Conservation (phyloP, 805 yeast genomes). For the Nakazawaea siamensis region DNA sequence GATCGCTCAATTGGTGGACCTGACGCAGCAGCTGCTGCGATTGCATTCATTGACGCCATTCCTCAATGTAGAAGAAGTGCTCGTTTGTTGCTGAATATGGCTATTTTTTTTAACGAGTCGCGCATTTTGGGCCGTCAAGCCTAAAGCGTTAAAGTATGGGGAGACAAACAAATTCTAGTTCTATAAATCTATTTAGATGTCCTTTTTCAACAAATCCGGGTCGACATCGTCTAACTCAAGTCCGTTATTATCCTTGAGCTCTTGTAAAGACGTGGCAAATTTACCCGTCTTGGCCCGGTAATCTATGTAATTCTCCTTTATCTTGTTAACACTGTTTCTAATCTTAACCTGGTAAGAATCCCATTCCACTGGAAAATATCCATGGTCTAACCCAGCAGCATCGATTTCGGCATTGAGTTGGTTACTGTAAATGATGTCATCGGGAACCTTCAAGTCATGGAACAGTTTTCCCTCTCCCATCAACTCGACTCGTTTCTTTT, state of each 20-base stretch:
- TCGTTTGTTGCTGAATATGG: too few species aligned
- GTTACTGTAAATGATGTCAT: conserved; percentile 53
- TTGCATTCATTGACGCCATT: conserved; percentile 15
- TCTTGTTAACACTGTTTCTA: conserved; percentile 32
- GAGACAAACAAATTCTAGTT: too few species aligned
- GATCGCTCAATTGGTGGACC: conserved; percentile 24
- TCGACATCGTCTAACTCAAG: conserved; percentile 23
- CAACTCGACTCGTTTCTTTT: conserved; percentile 24
- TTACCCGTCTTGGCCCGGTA: conserved; percentile 30
- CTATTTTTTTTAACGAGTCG: too few species aligned
- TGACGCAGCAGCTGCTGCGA: conserved; percentile 27
- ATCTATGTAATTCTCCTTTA: conserved; percentile 36
- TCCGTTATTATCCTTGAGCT: conserved; percentile 28
- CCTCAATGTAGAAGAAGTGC: not conserved
- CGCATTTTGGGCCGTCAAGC: too few species aligned
- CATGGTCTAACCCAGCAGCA: conserved; percentile 30
- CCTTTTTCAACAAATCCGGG: not conserved
- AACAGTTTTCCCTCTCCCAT: conserved; percentile 41
- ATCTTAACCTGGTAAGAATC: conserved; percentile 33
- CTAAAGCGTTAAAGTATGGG: too few species aligned
- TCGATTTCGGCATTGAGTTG: conserved; percentile 28
- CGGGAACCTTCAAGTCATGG: conserved; percentile 48
- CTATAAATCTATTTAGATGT: not conserved
- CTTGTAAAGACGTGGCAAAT: conserved; percentile 28
- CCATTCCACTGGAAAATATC: conserved; percentile 47